Percentiles rank a stretch among this genome's conserved stretches.
phyloP scores from a whole-genome alignment of 2,329 filamentous ascomycete genomes.

The Colletotrichum incanum region DNA sequence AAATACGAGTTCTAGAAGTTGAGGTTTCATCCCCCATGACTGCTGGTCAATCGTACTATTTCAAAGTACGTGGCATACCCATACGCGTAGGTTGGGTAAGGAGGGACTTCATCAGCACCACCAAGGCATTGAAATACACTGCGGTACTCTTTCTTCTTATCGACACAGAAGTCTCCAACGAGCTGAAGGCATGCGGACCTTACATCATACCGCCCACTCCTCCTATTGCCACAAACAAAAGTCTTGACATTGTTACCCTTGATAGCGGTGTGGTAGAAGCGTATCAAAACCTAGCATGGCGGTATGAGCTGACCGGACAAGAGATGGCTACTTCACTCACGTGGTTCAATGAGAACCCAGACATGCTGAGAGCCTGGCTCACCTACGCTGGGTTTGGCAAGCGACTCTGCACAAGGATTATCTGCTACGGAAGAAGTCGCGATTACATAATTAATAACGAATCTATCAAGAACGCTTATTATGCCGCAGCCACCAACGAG shows the following conservation, averaged over 20 bases:
- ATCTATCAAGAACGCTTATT: not conserved
- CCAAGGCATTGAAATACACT: not conserved
- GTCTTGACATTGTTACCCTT: conserved; percentile 3
- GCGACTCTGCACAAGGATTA: not conserved
- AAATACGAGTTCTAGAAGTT: conserved; percentile 1
- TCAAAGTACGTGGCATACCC: conserved; percentile 2
- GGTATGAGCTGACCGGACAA: not conserved
- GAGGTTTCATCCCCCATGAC: not conserved
- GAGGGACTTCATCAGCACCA: not conserved
- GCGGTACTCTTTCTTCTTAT: conserved; percentile 3
- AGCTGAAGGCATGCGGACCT: conserved; percentile 2
- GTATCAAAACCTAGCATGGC: conserved; percentile 4
- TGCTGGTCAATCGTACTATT: conserved; percentile 2
- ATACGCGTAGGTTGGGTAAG: not conserved
- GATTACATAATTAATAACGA: not conserved
- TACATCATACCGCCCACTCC: conserved; percentile 4
- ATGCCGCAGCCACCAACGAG: not conserved
- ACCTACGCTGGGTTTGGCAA: not conserved
- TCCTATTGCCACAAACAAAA: not conserved
- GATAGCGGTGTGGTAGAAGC: conserved; percentile 9
- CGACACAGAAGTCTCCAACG: not conserved
- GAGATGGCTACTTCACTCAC: not conserved
- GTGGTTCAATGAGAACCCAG: conserved; percentile 4
- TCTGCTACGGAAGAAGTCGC: not conserved
- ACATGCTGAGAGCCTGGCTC: not conserved